Base-by-base conservation (phyloP, 75 land plant species). In the Picea glauca region DNA sequence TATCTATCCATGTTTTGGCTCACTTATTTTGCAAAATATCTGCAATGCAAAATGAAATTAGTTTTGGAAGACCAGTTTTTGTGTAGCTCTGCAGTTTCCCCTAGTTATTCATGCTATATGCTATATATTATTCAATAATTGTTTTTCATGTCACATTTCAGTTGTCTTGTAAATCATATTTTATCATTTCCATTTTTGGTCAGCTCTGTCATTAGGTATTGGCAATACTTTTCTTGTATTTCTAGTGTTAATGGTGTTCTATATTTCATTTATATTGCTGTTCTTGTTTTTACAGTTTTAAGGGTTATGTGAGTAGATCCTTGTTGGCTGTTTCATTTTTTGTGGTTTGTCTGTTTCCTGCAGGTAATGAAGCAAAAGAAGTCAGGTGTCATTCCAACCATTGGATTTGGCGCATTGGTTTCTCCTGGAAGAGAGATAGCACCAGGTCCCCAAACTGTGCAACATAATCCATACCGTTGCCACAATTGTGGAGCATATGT, bases 351-450 rank as follows among this genome's bases (percentile, higher is more conserved):
- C 43, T 33, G 26, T 79, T 20, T 7, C 57, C 31, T 33, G 3
- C 61, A 95, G 99, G 86, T 95, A 2, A 76, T 92, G 84, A 95
- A 84, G 62, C 89, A 89, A 57, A 98, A 95, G 76, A 98, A 95
- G 86, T 86, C 80, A 62, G 85, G 88, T 30, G 93, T 93, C 81
- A 84, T 85, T 11, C 82, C 93, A 26, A 93, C 96, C 81, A 82
- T 95, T 76, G 96, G 96, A n/a, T 95, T 98, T 87, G 99, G 99
- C 61, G 99, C 94, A 7, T 83, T 98, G 74, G 90, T 98, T 64
- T 98, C 92, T 78, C 92, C 92, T 74, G 98, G 98, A 9, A 93
- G 88, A 72, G 98, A 90, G 87, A 85, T 88, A 12, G 79, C 82
- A 56, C 88, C 91, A 7, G 84, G 91, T 72, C 94, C 96, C 72